Conservation (phyloP, 768 basidiomycete species). For the Lepiota subincarnata region DNA sequence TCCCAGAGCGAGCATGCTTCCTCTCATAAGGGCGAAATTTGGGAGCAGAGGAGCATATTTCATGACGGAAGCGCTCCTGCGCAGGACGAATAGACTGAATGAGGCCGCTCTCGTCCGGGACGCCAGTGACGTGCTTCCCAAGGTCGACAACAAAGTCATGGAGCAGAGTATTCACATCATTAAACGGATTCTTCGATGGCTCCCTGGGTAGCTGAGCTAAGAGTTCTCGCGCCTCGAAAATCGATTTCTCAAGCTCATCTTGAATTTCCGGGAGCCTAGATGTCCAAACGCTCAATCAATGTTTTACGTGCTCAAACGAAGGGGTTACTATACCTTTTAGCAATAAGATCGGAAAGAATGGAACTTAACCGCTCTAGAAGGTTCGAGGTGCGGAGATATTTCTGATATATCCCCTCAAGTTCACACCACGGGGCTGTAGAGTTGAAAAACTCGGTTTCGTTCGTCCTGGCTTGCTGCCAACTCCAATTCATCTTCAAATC, state of each 20-base stretch:
- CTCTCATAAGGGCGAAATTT: slow-evolving; percentile 11
- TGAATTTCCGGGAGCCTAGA: slow-evolving; percentile 62
- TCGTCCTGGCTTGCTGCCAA: slow-evolving; percentile 58
- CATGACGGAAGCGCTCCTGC: slow-evolving; percentile 42
- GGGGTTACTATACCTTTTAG: slow-evolving; percentile 42
- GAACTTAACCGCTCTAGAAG: slow-evolving; percentile 55
- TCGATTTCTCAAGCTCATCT: slow-evolving; percentile 47
- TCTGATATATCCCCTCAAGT: slow-evolving; percentile 46
- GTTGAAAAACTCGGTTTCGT: slow-evolving; percentile 58
- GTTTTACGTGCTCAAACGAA: slow-evolving; percentile 38
- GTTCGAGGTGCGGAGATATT: slow-evolving; percentile 51
- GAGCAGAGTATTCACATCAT: slow-evolving; percentile 50
- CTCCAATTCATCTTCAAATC: slow-evolving; percentile 49
- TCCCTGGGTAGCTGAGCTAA: slow-evolving; percentile 38
- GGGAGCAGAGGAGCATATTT: slow-evolving; percentile 32
- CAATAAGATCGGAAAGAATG: slow-evolving; percentile 60
- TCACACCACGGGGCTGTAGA: slow-evolving; percentile 49
- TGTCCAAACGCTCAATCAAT: slow-evolving; percentile 12
- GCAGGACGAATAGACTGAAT: slow-evolving; percentile 52
- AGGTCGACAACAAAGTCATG: slow-evolving; percentile 46
- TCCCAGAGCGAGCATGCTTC: background rate
- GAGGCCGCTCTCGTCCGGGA: slow-evolving; percentile 49
- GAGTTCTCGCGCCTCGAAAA: slow-evolving; percentile 32
- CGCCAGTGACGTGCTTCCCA: slow-evolving; percentile 43
- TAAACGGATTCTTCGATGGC: slow-evolving; percentile 51